Evolutionary conservation across 2,329 filamentous ascomycete genomes (phyloP).

Genomic region (Capronia americana): DNA sequence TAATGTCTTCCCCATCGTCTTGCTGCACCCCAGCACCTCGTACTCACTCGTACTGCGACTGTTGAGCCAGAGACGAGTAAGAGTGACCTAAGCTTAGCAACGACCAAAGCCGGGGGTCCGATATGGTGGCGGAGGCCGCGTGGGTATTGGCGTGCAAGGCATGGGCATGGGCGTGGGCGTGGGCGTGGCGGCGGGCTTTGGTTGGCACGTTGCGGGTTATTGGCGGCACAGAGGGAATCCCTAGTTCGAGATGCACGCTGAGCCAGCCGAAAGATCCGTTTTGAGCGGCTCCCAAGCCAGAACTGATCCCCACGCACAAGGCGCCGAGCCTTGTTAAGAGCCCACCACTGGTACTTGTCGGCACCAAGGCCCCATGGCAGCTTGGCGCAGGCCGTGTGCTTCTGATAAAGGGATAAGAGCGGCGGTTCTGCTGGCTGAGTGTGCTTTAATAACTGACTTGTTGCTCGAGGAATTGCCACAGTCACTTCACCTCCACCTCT

Average conservation of each 20-base stretch:
- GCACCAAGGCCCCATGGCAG: conserved; percentile 2
- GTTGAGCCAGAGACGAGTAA: neutral
- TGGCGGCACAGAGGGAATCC: neutral
- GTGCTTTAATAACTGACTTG: neutral
- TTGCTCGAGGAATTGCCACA: neutral
- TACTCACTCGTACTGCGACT: neutral
- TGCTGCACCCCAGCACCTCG: neutral
- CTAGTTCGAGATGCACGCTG: neutral
- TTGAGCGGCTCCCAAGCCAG: neutral
- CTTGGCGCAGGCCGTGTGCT: neutral
- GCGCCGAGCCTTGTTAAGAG: conserved; percentile 11
- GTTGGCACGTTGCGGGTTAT: neutral
- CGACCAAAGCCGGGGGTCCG: neutral
- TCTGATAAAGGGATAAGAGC: neutral
- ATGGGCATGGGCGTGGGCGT: neutral
- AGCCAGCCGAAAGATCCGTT: conserved; percentile 2
- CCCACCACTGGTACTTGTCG: neutral
- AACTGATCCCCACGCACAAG: conserved; percentile 4
- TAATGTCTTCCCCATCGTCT: neutral
- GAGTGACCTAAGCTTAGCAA: neutral
- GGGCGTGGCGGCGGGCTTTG: neutral
- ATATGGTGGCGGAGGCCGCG: neutral
- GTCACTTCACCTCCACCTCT: neutral
- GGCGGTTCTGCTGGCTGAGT: neutral
- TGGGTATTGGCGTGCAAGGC: neutral